These are phyloP conservation scores for Penstemon newberryi DNA, from an alignment of 257 asterid genomes.

Conservation along the genomic window DNA sequence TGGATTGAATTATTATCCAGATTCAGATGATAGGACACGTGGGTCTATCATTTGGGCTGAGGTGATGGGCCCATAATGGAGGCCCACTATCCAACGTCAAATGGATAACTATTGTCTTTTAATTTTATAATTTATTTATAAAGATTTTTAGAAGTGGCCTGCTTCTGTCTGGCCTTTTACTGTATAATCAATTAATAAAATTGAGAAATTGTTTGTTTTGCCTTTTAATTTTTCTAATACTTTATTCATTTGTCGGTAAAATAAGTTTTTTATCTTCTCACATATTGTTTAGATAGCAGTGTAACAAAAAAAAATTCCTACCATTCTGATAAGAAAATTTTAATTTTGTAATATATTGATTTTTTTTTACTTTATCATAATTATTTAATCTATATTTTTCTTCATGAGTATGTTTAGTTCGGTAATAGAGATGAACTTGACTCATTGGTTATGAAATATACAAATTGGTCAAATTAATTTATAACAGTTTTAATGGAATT, in stretches of 20 bases:
- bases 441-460: no score
- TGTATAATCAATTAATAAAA: not conserved
- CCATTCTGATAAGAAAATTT: no score
- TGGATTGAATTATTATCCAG: conserved; percentile 37
- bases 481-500: no score
- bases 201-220: not conserved
- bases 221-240: not conserved
- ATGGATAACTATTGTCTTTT: conserved; percentile 32
- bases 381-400: no score
- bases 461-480: no score
- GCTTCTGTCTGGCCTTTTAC: not conserved
- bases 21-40: conserved; percentile 43
- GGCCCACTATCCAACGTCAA: conserved; percentile 37
- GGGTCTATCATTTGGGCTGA: not conserved
- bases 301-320: not conserved
- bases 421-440: no score
- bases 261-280: no score
- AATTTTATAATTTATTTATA: no score
- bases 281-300: not conserved
- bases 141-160: not conserved
- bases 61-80: conserved; percentile 34
- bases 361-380: no score
- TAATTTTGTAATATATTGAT: no score
- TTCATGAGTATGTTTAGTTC: no score
- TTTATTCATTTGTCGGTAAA: no score